Evolutionary conservation across 768 basidiomycete genomes (phyloP), one percentile per base, ranked within the genome.

Genomic region (Roridomyces roridus): DNA sequence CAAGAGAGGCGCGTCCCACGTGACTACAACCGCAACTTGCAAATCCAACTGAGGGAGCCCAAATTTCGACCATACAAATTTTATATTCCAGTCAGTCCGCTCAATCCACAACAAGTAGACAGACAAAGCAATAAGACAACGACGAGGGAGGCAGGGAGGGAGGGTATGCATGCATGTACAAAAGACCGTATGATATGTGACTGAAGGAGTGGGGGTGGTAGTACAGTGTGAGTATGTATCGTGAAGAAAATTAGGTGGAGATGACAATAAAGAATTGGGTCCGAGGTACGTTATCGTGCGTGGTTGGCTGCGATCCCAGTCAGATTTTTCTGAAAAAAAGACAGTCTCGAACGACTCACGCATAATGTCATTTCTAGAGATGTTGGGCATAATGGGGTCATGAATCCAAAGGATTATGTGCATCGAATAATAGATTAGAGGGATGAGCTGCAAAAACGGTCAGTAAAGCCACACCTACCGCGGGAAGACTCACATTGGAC

Each of bases 331-430:
- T 34, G 23, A 25, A 9, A 23, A 3, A 17, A 2, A 5, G n/a
- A n/a, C n/a, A n/a, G n/a, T n/a, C n/a, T n/a, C 41, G 2, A 47
- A 15, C 11, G 9, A 59, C 61, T 43, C 14, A 59, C 61, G 57
- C 61, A 63, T 63, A 57, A 49, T 37, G 57, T 62, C 64, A 49
- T 63, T 34, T 53, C 41, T 53, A 51, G 52, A 47, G 41, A 55
- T 55, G 47, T 55, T 57, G 62, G 56, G 50, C 60, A 59, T 15
- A 15, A 44, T 34, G 7, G 31, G 7, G 31, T 34, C 31, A 15
- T 34, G n/a, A 44, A 20, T 18, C 14, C 25, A 23, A 50, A 37
- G 20, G 18, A 51, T 25, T 44, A 45, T 45, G 42, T 44, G 51
- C 37, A 51, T 52, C 18, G 51, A 59, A 53, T 29, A 29, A 53